Evolutionary conservation across 2,329 filamentous ascomycete genomes (phyloP), one percentile per base, ranked within the genome.

Genomic region (Monosporascus sp.): DNA sequence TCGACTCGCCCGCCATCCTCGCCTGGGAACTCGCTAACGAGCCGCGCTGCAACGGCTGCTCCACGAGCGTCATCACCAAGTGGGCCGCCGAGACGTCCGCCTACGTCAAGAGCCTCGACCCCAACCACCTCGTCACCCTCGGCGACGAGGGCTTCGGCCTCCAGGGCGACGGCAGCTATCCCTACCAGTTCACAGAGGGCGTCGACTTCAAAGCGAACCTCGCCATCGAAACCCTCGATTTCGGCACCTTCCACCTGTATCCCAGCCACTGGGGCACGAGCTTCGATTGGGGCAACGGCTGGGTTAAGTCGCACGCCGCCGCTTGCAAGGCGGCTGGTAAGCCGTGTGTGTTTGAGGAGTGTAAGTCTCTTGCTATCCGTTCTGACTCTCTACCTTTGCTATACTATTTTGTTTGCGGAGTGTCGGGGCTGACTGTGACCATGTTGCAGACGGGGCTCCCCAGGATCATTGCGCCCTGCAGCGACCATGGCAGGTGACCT

Each of bases 91-190:
- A 68, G 5, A 81, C 78, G 2, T 84, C 80, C 22, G 72, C 74
- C 22, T 88, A 86, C 63, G 80, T 88, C 68, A 88, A 87, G 68
- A 77, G 72, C 14, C 72, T 87, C 14, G 85, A 88, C 63, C 59
- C 75, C 1, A 69, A 78, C 52, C 85, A 87, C 67, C 78, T 87
- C 77, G 82, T 87, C 27, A 78, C 79, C 0, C 73, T 85, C 3
- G 85, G 85, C 24, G 84, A 87, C 61, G 84, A 75, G 54, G 74
- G 74, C 7, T 74, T 78, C 57, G 74, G 72, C 2, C 67, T 75
- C 20, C 69, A 71, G 2, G 76, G 77, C 2, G 80, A 81, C 50
- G 74, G 72, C 14, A 72, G 70, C 49, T 82, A 81, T 54, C 78
- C 78, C 2, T 82, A 81, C 65, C 64, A 67, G n/a, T 75, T 70